Evolutionary conservation across 768 basidiomycete species (phyloP), one percentile per base, ranked within the genome.

Genomic region (Xerocomellus amylosporus): DNA sequence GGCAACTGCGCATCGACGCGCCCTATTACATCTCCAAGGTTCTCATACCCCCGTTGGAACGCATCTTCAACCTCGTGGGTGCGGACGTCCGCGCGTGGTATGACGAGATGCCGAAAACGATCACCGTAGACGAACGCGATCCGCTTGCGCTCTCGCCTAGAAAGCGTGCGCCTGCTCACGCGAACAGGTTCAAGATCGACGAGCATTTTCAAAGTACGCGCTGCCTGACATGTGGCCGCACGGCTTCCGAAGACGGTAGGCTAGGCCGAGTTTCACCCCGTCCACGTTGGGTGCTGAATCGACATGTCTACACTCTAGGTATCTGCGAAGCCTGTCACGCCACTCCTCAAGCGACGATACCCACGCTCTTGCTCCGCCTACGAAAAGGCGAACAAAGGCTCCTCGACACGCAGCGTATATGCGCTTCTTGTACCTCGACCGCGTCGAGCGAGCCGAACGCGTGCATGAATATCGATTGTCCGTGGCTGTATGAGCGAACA

Each of bases 61-160:
- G 97, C 43, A 82, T 99, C 42, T 92, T 98, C 76, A 93, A 88
- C 31, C 82, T 98, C 22, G 46, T 95, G 33, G 95, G 96, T 15
- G 93, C 88, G 9, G 88, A 97, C 66, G 86, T 96, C 26, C 79
- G 80, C 49, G 75, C 78, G 40, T 98, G 96, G 96, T 98, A 84
- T 64, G 79, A 87, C 46, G 85, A 87, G 28, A 93, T 95, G 92
- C 90, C 92, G 2, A 85, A 84, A 66, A 73, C 52, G 44, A 53
- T 76, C 51, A 72, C 66, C 44, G 53, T 64, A 43, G 65, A 74
- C 63, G 62, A 77, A 66, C 64, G 61, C 51, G 75, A 74, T 46
- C 62, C 69, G 22, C 49, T 72, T 8, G 47, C 67, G 9, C 57
- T 69, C 39, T 74, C 77, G 4, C 78, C 78, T 56, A 70, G 57